Conservation (phyloP, 179 eudicot genomes). For the Nepenthes alata region DNA sequence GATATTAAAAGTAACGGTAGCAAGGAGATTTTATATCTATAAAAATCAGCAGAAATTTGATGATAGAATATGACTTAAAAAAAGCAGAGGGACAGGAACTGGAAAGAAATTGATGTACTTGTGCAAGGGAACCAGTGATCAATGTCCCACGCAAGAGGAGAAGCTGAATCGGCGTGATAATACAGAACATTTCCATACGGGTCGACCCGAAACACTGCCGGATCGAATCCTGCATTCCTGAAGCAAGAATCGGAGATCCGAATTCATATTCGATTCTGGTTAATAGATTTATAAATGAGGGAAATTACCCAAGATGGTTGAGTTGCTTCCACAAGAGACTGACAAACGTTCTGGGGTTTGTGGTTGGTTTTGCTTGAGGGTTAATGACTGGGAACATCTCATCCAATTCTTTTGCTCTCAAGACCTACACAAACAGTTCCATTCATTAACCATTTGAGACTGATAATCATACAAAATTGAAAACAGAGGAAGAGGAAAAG, state of each 20-base stretch:
- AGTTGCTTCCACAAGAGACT: constrained; percentile 90
- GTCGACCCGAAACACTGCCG: constrained; percentile 76
- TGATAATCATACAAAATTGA: too few relatives aligned
- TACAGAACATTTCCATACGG: constrained; percentile 89
- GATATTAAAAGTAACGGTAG: too few relatives aligned
- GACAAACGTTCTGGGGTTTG: constrained; percentile 56
- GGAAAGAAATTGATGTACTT: constrained; percentile 29
- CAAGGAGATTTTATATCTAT: too few relatives aligned
- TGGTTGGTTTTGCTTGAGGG: constrained; percentile 54
- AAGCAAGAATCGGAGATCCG: constrained; percentile 2
- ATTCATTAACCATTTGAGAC: too few relatives aligned
- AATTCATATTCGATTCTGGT: not conserved
- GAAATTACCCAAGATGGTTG: constrained; percentile 74
- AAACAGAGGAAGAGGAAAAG: too few relatives aligned
- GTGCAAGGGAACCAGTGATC: constrained; percentile 98
- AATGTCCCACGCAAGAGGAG: constrained; percentile 90
- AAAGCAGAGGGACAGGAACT: not conserved
- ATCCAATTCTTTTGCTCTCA: constrained; percentile 51
- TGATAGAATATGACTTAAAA: not conserved
- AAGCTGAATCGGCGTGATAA: constrained; percentile 82
- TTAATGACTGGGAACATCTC: constrained; percentile 70
- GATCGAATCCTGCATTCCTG: constrained; percentile 97
- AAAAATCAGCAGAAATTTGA: not conserved
- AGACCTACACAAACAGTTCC: constrained; percentile 24
- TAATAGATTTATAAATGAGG: not conserved